Evolutionary conservation across 768 basidiomycete species (phyloP).

Genomic region (Porpolomopsis calyptriformis): DNA sequence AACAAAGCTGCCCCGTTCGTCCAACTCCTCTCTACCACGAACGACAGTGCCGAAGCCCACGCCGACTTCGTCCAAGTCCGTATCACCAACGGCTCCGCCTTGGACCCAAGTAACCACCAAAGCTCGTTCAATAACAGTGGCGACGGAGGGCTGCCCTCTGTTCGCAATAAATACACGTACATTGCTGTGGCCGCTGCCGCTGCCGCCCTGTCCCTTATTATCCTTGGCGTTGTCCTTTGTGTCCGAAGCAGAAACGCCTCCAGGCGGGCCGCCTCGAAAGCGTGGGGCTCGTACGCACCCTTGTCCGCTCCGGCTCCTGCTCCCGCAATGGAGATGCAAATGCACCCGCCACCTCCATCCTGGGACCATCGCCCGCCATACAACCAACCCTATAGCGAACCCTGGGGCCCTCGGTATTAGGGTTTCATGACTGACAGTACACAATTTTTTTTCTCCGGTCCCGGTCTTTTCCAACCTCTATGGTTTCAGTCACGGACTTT

Average conservation of each 20-base stretch:
- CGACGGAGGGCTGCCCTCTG: background rate
- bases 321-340: background rate
- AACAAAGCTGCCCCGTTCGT: slow-evolving; percentile 7
- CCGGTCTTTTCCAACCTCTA: background rate
- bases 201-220: background rate
- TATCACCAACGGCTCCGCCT: background rate
- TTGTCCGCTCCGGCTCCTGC: background rate
- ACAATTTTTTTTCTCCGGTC: background rate
- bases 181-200: background rate
- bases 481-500: background rate
- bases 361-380: background rate
- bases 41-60: background rate
- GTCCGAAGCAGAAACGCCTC: background rate
- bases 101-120: background rate
- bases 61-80: background rate
- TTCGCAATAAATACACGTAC: background rate
- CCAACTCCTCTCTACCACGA: slow-evolving; percentile 8
- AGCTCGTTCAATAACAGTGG: background rate
- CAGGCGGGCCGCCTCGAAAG: background rate
- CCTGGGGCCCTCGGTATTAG: background rate
- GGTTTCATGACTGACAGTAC: background rate
- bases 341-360: background rate
- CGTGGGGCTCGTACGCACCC: slow-evolving; percentile 1
- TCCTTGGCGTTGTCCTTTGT: background rate
- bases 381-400: background rate